Base-by-base conservation (phyloP, 1,284 basidiomycete species). In the Cutaneotrichosporon dermatis region DNA sequence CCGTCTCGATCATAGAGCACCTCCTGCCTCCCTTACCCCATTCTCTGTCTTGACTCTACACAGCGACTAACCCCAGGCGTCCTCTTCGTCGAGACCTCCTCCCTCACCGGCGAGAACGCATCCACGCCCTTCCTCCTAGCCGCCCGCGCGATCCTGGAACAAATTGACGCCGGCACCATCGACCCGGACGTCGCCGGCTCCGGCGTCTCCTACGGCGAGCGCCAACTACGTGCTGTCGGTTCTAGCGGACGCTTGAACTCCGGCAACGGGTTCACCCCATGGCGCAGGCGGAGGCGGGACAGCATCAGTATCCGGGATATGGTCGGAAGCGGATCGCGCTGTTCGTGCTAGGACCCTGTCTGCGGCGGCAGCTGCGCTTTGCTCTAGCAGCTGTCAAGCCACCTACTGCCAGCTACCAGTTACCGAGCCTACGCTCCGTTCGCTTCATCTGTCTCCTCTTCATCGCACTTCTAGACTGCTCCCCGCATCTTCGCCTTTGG, bases 171-270 rank as follows among this genome's bases (percentile, higher is more conserved):
- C 9, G 95, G 95, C 13, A 82, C 83, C 13, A 82, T 98, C 44
- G 92, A 98, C 76, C 95, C 95, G 25, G 93, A 97, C 78, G 88
- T 89, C 70, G 85, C 90, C 12, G 93, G 92, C 0, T 92, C 90
- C 58, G 95, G 95, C 40, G 92, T 99, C 42, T 92, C 90, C 69
- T 99, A 97, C 72, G 96, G 95, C 10, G 95, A 98, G 76, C 84
- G 95, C 57, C 89, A 91, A 11, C 80, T 96, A 45, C 84, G 91
- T 57, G 83, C 91, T 69, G 90, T 93, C 42, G 89, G 55, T 34
- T 54, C 48, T 9, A 51, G 46, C 48, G 41, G 54, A 12, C 62
- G 59, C 12, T 36, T 62, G 25, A 55, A 55, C 37, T 35, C 36
- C 6, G 25, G 44, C 25, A 25, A 13, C n/a, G 37, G 55, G 34